Evolutionary conservation across 1,139 yeast genomes (phyloP), one percentile per base, ranked within the genome.

Genomic region (Geotrichum candidum): DNA sequence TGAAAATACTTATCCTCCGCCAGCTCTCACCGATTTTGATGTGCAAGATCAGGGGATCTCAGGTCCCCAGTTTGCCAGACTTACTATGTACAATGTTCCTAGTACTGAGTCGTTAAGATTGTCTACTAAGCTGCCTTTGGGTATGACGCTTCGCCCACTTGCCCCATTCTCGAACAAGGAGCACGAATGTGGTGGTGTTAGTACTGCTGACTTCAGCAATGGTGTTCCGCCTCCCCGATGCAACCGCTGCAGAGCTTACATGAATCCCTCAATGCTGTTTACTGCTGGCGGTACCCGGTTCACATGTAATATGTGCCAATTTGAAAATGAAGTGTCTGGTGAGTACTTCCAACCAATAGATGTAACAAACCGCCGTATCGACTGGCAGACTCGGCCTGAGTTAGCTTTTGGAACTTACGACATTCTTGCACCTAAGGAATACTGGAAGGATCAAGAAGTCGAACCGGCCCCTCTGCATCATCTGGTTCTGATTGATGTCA

Each of bases 241-340:
- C 75, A 83, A 84, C 67, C 85, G 99, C 63, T 94, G 99, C 75
- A 83, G 97, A 63, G 83, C 96, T 0, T 94, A 91, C 73, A 81
- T 91, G 67, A 94, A 94, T 72, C 96, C 98, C 1, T 83, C 86
- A 22, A 88, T 89, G 86, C 86, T 72, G 38, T 77, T 85, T 68
- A 86, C 87, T 67, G 80, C 84, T 10, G 82, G 81, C 58, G 86
- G 86, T 53, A 84, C 86, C 54, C 79, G 78, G 64, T 88, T 90
- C 74, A 80, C 84, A 31, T 94, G 99, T 78, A 94, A 94, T 74
- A 84, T 94, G 70, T 94, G 99, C 76, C 87, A 85, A 65, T 89
- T 88, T 68, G 83, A 90, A 62, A 88, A 87, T 69, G 78, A 79
- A 6, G 85, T 88, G 10, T 90, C 96, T 0, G 73, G 76, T 9